phyloP scores from a whole-genome alignment of 352 stramenopile genomes.

The Hyaloperonospora arabidopsidis region DNA sequence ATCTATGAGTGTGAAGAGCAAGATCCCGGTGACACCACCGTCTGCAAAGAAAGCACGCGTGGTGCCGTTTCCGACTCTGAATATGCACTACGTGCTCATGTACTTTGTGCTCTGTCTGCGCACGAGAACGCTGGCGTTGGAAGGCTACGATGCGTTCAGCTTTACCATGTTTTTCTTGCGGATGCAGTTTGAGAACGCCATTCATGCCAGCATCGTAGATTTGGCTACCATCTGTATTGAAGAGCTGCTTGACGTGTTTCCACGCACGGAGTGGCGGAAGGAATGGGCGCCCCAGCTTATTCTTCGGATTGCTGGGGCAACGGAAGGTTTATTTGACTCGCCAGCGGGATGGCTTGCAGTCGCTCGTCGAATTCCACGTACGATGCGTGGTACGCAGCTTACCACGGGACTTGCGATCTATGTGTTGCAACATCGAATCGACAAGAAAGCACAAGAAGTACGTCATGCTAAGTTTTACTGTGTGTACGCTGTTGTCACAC shows the following conservation, averaged over 20 bases:
- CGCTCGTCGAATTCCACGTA: constrained; percentile 61
- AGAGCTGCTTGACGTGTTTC: constrained; percentile 69
- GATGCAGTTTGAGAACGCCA: constrained; percentile 74
- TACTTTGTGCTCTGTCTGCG: constrained; percentile 70
- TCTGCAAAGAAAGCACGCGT: constrained; percentile 18
- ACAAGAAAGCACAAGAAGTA: constrained; percentile 47
- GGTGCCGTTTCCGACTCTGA: constrained; percentile 58
- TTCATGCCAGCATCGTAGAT: constrained; percentile 70
- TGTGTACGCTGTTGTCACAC: not conserved
- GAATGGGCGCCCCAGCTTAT: constrained; percentile 73
- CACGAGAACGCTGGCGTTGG: constrained; percentile 48
- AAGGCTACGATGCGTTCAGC: constrained; percentile 75
- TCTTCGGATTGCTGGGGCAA: constrained; percentile 62
- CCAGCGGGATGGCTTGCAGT: constrained; percentile 65
- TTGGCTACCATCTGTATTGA: constrained; percentile 74
- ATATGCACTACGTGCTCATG: constrained; percentile 76
- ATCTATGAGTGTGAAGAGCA: constrained; percentile 75
- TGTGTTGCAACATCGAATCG: constrained; percentile 73
- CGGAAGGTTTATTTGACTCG: constrained; percentile 76
- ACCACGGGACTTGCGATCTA: constrained; percentile 71
- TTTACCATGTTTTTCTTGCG: constrained; percentile 83
- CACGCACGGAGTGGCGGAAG: constrained; percentile 53
- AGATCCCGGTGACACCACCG: constrained; percentile 41
- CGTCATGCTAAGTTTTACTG: constrained; percentile 7
- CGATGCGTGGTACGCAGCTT: constrained; percentile 62